These are phyloP conservation scores for Phaffia rhodozyma DNA, from an alignment of 1,284 basidiomycete species.

Conservation along the genomic window DNA sequence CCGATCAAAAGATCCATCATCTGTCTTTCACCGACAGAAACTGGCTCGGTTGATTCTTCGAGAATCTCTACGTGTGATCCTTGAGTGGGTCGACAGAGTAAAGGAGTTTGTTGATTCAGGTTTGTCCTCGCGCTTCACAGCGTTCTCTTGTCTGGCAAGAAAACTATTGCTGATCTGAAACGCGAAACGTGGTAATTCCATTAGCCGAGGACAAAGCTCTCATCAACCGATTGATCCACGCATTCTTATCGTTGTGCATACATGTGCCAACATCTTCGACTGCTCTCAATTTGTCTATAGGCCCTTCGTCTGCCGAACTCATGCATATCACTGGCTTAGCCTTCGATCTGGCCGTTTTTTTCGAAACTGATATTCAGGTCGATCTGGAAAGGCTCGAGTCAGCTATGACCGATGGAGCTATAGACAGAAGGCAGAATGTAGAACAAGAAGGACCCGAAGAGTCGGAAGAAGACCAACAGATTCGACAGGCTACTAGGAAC, in stretches of 20 bases:
- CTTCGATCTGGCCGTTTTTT: constrained; percentile 6
- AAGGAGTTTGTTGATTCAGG: neutral
- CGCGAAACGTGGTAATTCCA: neutral
- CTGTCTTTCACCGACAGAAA: neutral
- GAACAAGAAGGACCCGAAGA: neutral
- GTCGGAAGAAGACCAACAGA: neutral
- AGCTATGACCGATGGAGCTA: neutral
- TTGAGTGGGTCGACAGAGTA: neutral
- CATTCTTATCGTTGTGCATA: constrained; percentile 7
- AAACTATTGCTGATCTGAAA: neutral
- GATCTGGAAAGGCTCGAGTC: constrained; percentile 4
- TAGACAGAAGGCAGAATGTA: no score
- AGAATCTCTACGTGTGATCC: constrained; percentile 1
- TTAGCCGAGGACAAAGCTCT: neutral
- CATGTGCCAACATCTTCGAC: neutral
- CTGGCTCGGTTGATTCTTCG: neutral
- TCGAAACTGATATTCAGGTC: neutral
- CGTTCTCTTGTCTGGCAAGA: neutral
- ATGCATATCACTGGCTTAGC: neutral
- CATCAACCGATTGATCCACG: constrained; percentile 5
- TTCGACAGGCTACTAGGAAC: no score
- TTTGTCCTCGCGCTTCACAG: neutral
- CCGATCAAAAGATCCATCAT: neutral
- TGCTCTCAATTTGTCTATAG: neutral
- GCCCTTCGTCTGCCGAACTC: neutral